Evolutionary conservation across 768 basidiomycete species (phyloP).

Genomic region (Leccinum obscurum): DNA sequence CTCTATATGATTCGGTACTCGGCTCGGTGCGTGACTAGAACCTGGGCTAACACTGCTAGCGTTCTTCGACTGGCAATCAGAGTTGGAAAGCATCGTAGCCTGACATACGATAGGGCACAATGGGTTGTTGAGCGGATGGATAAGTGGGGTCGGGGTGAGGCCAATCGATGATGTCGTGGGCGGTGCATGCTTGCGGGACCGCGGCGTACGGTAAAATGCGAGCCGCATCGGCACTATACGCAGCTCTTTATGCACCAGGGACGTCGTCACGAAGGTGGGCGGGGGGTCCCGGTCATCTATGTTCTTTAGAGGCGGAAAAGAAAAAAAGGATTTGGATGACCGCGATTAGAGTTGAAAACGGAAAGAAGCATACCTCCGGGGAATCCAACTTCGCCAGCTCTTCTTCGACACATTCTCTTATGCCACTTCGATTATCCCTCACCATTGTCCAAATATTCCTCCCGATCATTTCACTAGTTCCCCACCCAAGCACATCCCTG

Average conservation of each 20-base stretch:
- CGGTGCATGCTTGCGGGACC: constrained; percentile 3
- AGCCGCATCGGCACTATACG: constrained; percentile 32
- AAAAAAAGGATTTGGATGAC: not conserved
- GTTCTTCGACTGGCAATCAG: not conserved
- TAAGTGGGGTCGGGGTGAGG: constrained; percentile 5
- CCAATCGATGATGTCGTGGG: not conserved
- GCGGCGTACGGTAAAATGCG: constrained; percentile 39
- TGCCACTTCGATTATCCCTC: constrained; percentile 18
- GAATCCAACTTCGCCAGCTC: constrained; percentile 26
- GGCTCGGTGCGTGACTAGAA: not conserved
- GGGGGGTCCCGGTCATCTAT: constrained; percentile 14
- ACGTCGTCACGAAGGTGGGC: constrained; percentile 24
- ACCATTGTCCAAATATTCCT: constrained; percentile 42
- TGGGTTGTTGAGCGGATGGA: constrained; percentile 20
- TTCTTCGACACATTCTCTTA: constrained; percentile 27
- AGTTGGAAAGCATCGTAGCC: constrained; percentile 20
- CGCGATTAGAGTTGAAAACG: not conserved
- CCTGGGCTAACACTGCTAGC: not conserved
- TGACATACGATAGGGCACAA: constrained; percentile 33
- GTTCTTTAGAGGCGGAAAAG: not conserved
- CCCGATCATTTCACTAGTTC: constrained; percentile 53
- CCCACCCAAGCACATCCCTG: constrained; percentile 67
- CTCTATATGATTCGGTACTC: not conserved
- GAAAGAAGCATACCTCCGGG: constrained; percentile 16
- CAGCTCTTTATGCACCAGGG: constrained; percentile 42